Percentiles rank a stretch among this genome's conserved stretches.
Evolutionary conservation across 495 filamentous ascomycete genomes (phyloP).

Genomic region (Podospora australis): DNA sequence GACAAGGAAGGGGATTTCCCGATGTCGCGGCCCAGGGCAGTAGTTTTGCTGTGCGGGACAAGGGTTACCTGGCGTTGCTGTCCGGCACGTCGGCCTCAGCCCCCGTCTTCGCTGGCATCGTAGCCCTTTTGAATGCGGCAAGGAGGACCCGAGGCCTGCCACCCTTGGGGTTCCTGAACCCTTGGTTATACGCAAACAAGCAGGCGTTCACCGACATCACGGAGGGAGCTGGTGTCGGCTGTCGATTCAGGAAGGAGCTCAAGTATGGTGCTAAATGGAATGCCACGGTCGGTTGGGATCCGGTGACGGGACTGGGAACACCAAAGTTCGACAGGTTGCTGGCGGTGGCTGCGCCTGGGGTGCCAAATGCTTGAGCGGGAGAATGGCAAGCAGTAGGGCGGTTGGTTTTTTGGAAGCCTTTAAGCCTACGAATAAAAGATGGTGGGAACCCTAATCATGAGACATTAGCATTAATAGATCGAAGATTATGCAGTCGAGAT

Average conservation of each 20-base stretch:
- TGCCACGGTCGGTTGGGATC: slow-evolving; percentile 41
- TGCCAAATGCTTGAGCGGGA: slow-evolving; percentile 15
- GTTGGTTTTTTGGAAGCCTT: not conserved
- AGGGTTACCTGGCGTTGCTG: not conserved
- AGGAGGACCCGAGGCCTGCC: slow-evolving; percentile 45
- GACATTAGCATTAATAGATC: no score
- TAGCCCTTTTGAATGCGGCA: slow-evolving; percentile 60
- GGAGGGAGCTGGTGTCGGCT: slow-evolving; percentile 54
- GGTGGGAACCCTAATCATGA: not conserved
- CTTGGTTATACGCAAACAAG: slow-evolving; percentile 52
- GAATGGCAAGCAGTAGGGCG: no score
- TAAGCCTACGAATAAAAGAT: not conserved
- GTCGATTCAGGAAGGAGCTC: slow-evolving; percentile 39
- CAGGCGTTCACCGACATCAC: slow-evolving; percentile 59
- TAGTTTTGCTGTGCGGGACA: slow-evolving; percentile 29
- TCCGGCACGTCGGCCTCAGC: slow-evolving; percentile 45
- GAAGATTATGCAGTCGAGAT: no score
- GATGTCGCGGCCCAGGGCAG: slow-evolving; percentile 57
- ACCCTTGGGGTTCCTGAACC: slow-evolving; percentile 62
- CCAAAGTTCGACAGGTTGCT: slow-evolving; percentile 28
- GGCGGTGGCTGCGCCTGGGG: slow-evolving; percentile 18
- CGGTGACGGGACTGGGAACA: slow-evolving; percentile 41
- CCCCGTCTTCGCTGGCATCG: slow-evolving; percentile 53
- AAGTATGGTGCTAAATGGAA: slow-evolving; percentile 56
- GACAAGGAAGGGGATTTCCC: slow-evolving; percentile 59